Base-by-base conservation (phyloP, 768 basidiomycete species). In the Auricularia sp. region DNA sequence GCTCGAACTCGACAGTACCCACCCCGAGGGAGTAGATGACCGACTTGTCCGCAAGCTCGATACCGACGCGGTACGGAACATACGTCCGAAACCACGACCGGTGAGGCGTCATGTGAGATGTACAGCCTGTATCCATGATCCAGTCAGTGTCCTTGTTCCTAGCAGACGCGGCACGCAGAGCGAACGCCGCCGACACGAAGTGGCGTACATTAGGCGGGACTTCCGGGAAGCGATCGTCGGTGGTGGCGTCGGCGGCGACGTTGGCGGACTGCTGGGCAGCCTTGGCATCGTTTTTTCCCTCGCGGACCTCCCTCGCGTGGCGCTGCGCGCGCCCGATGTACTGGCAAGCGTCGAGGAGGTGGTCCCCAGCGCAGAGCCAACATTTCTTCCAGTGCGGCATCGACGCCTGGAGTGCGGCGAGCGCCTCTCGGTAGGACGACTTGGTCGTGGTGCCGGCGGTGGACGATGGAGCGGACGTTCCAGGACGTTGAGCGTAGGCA, bases 41-140 rank as follows among this genome's bases (percentile, higher is more conserved):
- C 0, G 36, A 14, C 59, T 71, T 47, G 63, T 73, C 67, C 14
- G 73, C 71, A 4, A 74, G 69, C n/a, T 66, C 65, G 21, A 75
- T 68, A 43, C 69, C 65, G 3, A 74, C 66, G 16, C 42, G 29
- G 61, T 63, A 62, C 2, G 70, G 66, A 7, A 10, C 47, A 64
- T 70, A 70, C 21, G 65, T 63, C 14, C 42, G 60, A 64, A 76
- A 70, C 73, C 71, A 75, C 35, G 71, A 61, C 4, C 69, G 66
- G 65, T 75, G 72, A 16, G 74, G 72, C 3, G 72, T 73, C 74
- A 75, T 76, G 69, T 74, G 71, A 63, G 70, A 67, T 63, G 74
- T 72, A 66, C 74, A 73, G 34, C 73, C 74, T 67, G 72, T 73
- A 68, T 76, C 74, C 64, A 67, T 65, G 61, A 68, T 74, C 72